Evolutionary conservation across 345 rosid genomes (phyloP), one percentile per base, ranked within the genome.

Genomic region (Heritiera fomes): DNA sequence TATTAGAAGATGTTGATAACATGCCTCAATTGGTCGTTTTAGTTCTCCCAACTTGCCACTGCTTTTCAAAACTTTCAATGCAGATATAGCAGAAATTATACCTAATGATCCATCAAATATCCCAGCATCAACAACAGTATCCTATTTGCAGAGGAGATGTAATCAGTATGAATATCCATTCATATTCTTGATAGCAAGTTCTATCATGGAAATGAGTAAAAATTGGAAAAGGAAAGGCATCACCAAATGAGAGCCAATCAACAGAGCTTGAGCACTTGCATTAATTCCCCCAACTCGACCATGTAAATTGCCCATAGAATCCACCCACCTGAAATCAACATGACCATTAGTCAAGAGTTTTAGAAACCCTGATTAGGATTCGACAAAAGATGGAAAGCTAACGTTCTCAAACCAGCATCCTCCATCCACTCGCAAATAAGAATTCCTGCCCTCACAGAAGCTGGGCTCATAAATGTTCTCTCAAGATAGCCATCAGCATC

Each of bases 61-160:
- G 79, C 77, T 75, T 76, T 90, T 91, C 78, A 96, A 84, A 72
- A 83, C 94, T 83, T 92, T 94, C 38, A 96, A 58, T 58, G 97
- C 99, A 47, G 98, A 90, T 81, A 96, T 82, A 70, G 95, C 93
- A 34, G 97, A 88, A 71, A 92, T 84, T 80, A 96, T 89, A 64
- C 98, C 99, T 85, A 96, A 86, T 14, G 98, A 86, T 75, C 97
- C 99, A 88, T 96, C 98, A 78, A 85, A 96, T 62, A 87, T 92
- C 86, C 98, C 99, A 89, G 97, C 99, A 83, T 94, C 98, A 85
- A 96, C 90, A 81, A 94, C 99, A 81, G 98, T 96, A 80, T 96
- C 99, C 97, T 96, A 85, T 86, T 82, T 64, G 75, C 79, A 70
- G 80, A 56, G 83, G 17, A 85, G 80, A 87, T 43, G 71, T 67